Conservation (phyloP, 305 asterid species). For the Solanum chacoense region DNA sequence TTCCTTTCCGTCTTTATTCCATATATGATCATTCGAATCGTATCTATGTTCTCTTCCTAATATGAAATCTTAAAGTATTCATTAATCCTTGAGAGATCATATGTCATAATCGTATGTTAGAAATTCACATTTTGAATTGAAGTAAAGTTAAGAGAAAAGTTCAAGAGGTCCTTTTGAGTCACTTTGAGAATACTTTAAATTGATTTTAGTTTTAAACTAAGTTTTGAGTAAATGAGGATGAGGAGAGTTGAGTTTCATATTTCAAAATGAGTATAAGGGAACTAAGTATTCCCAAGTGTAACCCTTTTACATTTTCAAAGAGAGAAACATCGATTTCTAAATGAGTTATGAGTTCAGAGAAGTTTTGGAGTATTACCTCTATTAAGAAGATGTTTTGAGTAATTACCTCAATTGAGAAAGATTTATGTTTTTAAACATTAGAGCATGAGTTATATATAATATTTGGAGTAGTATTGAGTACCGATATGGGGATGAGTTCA, state of each 20-base stretch:
- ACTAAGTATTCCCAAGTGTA: background rate
- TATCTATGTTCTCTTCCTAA: background rate
- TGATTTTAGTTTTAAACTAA: background rate
- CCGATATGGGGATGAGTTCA: background rate
- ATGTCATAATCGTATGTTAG: background rate
- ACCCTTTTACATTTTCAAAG: background rate
- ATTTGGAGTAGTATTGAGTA: background rate
- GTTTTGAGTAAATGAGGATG: background rate
- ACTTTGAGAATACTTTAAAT: background rate
- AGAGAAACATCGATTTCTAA: background rate
- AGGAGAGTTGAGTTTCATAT: background rate
- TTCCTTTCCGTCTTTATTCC: background rate
- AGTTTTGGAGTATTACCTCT: background rate
- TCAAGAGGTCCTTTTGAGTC: background rate
- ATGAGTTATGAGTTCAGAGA: background rate
- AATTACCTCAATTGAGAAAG: background rate
- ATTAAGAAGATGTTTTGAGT: background rate
- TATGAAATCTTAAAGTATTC: background rate
- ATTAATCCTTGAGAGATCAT: background rate
- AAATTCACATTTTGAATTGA: background rate
- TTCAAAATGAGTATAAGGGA: background rate
- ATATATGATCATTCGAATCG: background rate
- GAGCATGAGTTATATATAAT: background rate
- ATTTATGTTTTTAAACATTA: background rate
- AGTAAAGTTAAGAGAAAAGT: background rate